A percentile compares a stretch with the other conserved stretches of the same genome.
These are phyloP conservation scores for Boletellus sp. DNA, from an alignment of 768 basidiomycete genomes.

Conservation along the genomic window DNA sequence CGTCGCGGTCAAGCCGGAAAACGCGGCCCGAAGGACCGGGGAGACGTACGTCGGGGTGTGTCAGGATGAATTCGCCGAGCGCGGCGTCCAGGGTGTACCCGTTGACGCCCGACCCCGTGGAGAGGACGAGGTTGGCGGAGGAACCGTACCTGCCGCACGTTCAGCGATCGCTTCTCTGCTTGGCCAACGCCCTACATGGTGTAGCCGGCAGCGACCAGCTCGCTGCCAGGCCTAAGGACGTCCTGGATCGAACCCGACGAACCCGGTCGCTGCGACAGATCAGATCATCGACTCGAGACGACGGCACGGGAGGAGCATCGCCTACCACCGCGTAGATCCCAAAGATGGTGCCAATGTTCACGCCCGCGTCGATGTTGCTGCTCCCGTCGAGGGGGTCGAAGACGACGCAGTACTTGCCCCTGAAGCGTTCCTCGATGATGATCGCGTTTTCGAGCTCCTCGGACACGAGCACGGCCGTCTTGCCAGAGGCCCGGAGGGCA, in stretches of 20 bases:
- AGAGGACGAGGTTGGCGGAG: constrained; percentile 92
- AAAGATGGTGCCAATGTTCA: constrained; percentile 97
- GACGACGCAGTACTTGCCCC: constrained; percentile 93
- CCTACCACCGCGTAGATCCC: constrained; percentile 90
- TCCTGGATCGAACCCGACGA: constrained; percentile 81
- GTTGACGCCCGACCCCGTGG: constrained; percentile 93
- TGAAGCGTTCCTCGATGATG: constrained; percentile 76
- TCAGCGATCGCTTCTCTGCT: constrained; percentile 14
- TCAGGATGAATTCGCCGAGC: constrained; percentile 97
- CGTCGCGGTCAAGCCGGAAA: not conserved
- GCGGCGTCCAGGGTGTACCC: constrained; percentile 96
- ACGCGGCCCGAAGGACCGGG: constrained; percentile 2
- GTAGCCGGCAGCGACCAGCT: constrained; percentile 98
- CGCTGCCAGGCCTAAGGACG: constrained; percentile 87
- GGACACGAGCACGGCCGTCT: constrained; percentile 93
- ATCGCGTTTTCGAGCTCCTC: constrained; percentile 94
- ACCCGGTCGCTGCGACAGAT: constrained; percentile 53
- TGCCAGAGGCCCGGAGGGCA: constrained; percentile 92
- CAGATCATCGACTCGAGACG: not conserved
- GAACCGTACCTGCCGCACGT: constrained; percentile 69
- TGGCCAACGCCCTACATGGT: constrained; percentile 60
- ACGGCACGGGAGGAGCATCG: constrained; percentile 15
- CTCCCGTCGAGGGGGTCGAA: constrained; percentile 97
- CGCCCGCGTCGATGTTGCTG: constrained; percentile 98
- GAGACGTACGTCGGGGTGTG: constrained; percentile 80